Evolutionary conservation across 2,329 filamentous ascomycete species (phyloP).

Genomic region (Thielaviopsis musarum): DNA sequence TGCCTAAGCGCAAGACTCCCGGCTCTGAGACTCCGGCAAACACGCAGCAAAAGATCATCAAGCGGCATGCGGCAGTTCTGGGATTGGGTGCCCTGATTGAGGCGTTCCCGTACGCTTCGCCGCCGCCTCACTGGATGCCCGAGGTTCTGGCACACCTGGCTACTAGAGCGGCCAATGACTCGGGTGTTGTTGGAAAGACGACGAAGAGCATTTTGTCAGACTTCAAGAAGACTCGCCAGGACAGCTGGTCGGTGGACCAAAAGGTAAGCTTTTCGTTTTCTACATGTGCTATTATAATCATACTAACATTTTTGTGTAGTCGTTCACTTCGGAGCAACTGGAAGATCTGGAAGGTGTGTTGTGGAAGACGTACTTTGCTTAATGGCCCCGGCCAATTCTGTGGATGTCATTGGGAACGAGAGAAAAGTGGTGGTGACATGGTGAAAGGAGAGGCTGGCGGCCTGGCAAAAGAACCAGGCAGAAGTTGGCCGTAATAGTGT

Average conservation of each 20-base stretch:
- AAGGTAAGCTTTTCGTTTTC: slow-evolving; percentile 47
- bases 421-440: not conserved
- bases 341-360: slow-evolving; percentile 91
- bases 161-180: slow-evolving; percentile 68
- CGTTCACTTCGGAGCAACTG: slow-evolving; percentile 81
- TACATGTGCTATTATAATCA: not conserved
- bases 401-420: not conserved
- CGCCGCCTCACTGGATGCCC: slow-evolving; percentile 85
- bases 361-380: slow-evolving; percentile 99
- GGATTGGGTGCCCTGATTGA: slow-evolving; percentile 83
- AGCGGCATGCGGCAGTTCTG: slow-evolving; percentile 77
- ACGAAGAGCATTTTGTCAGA: slow-evolving; percentile 89
- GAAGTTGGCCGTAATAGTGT: slow-evolving; percentile 1
- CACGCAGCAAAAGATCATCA: slow-evolving; percentile 59
- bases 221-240: slow-evolving; percentile 98
- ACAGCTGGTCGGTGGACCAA: slow-evolving; percentile 95
- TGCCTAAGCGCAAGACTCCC: slow-evolving; percentile 45
- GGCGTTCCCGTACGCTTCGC: slow-evolving; percentile 90
- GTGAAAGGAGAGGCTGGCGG: slow-evolving; percentile 3
- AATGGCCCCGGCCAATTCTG: slow-evolving; percentile 13
- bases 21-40: slow-evolving; percentile 45
- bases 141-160: slow-evolving; percentile 78
- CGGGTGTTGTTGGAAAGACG: slow-evolving; percentile 85
- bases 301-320: slow-evolving; percentile 25
- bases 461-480: slow-evolving; percentile 11